phyloP scores from a whole-genome alignment of 805 yeast species.

The Sungouiozyma intestinalis region DNA sequence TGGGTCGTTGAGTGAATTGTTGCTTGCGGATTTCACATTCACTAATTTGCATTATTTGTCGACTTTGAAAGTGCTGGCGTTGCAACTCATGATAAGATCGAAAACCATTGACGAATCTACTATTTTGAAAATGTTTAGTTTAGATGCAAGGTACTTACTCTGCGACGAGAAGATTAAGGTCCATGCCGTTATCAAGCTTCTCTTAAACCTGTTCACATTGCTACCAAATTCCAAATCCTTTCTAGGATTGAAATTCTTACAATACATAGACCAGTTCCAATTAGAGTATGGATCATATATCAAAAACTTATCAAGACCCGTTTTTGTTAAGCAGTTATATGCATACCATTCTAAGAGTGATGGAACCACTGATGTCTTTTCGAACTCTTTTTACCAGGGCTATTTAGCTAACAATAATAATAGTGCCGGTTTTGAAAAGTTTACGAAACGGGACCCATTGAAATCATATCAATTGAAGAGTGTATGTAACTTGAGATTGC shows the following conservation, averaged over 20 bases:
- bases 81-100: slow-evolving; percentile 20
- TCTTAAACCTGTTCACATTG: slow-evolving; percentile 18
- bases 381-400: slow-evolving; percentile 12
- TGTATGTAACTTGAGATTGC: background rate
- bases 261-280: slow-evolving; percentile 19
- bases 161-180: slow-evolving; percentile 12
- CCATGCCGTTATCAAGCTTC: slow-evolving; percentile 16
- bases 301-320: slow-evolving; percentile 11
- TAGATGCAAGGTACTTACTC: slow-evolving; percentile 19
- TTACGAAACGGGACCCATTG: background rate
- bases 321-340: slow-evolving; percentile 14
- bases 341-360: background rate
- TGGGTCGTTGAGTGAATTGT: slow-evolving; percentile 10
- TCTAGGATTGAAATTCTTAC: slow-evolving; percentile 24
- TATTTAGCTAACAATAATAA: slow-evolving; percentile 11
- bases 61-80: slow-evolving; percentile 19
- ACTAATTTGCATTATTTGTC: slow-evolving; percentile 16
- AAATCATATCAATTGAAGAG: background rate
- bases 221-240: slow-evolving; percentile 14
- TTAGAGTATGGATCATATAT: slow-evolving; percentile 15
- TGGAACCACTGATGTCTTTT: background rate
- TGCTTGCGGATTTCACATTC: slow-evolving; percentile 17
- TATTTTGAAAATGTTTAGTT: slow-evolving; percentile 14
- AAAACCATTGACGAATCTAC: slow-evolving; percentile 7
- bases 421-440: background rate